Evolutionary conservation across 257 asterid genomes (phyloP), one percentile per base, ranked within the genome.

Genomic region (Solanum clarkiae): DNA sequence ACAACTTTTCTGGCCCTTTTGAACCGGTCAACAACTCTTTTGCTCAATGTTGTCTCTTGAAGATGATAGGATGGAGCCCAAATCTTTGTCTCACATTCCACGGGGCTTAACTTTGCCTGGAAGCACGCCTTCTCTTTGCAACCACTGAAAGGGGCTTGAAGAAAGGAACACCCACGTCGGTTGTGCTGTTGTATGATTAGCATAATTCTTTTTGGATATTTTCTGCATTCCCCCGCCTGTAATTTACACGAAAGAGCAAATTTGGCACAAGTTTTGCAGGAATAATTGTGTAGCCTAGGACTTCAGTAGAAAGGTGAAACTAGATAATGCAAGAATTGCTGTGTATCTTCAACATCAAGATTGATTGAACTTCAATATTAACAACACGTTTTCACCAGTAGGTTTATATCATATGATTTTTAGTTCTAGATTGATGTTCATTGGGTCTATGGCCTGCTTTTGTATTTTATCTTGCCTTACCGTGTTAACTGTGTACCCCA

Each of bases 201-300:
- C 90, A 87, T 91, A 86, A 88, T 89, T 89, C 90, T 89, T 80
- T 88, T 87, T 86, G 87, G 84, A 88, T 69, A 81, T 83, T 92
- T 86, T 88, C 88, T 88, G 85, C 89, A 83, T 91, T 90, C 85
- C 91, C 93, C 91, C 84, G 92, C 93, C 91, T 95, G 98, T 95
- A 94, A 91, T 91, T 91, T 94, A 94, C 89, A 85, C 90, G 89
- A 88, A 86, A 82, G 88, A 91, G 94, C 77, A 90, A 89, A 89
- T 89, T 85, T 91, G 92, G 93, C 92, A 89, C 94, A 96, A 79
- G 97, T 95, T 96, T 96, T 96, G 98, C 94, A 90, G 93, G 97
- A 94, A 93, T 91, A 94, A 94, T 92, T 91, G 90, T 91, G 92
- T 92, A 91, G 98, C 86, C 86, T 90, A 89, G 94, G 87, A 85